Evolutionary conservation across 2,329 filamentous ascomycete genomes (phyloP).

Genomic region (Allantophomopsis cytisporea): DNA sequence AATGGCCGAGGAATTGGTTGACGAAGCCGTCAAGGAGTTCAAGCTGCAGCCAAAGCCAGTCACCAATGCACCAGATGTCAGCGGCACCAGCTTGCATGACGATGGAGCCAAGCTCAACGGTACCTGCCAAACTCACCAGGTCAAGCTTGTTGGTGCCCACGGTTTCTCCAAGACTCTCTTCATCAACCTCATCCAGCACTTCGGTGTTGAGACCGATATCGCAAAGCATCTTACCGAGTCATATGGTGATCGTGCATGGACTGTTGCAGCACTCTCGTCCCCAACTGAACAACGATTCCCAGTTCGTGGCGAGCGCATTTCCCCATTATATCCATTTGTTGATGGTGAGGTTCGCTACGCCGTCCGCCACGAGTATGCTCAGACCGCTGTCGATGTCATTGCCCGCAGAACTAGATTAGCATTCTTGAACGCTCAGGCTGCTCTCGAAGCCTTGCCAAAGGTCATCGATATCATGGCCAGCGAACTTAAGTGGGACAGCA

Average conservation of each 20-base stretch:
- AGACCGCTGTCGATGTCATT: slow-evolving; percentile 79
- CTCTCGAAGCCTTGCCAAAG: slow-evolving; percentile 69
- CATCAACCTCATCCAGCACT: slow-evolving; percentile 91
- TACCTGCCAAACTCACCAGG: slow-evolving; percentile 69
- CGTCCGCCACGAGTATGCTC: slow-evolving; percentile 78
- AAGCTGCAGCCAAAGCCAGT: slow-evolving; percentile 43
- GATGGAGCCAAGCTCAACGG: slow-evolving; percentile 61
- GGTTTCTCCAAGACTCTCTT: slow-evolving; percentile 85
- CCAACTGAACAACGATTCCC: slow-evolving; percentile 73
- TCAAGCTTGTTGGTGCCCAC: slow-evolving; percentile 71
- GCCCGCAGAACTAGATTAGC: slow-evolving; percentile 74
- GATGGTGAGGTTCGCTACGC: slow-evolving; percentile 88
- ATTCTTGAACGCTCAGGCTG: slow-evolving; percentile 85
- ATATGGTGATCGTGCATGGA: slow-evolving; percentile 89
- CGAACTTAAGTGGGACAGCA: slow-evolving; percentile 66
- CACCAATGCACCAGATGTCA: slow-evolving; percentile 49
- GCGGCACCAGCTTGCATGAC: slow-evolving; percentile 54
- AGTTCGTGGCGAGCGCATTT: slow-evolving; percentile 68
- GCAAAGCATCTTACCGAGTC: slow-evolving; percentile 77
- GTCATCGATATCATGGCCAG: slow-evolving; percentile 84
- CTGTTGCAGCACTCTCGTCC: slow-evolving; percentile 66
- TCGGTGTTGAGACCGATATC: slow-evolving; percentile 81
- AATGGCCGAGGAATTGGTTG: slow-evolving; percentile 84
- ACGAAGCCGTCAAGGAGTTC: slow-evolving; percentile 62
- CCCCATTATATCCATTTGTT: slow-evolving; percentile 73